phyloP scores from a whole-genome alignment of 345 rosid genomes.

The Corchorus capsularis region DNA sequence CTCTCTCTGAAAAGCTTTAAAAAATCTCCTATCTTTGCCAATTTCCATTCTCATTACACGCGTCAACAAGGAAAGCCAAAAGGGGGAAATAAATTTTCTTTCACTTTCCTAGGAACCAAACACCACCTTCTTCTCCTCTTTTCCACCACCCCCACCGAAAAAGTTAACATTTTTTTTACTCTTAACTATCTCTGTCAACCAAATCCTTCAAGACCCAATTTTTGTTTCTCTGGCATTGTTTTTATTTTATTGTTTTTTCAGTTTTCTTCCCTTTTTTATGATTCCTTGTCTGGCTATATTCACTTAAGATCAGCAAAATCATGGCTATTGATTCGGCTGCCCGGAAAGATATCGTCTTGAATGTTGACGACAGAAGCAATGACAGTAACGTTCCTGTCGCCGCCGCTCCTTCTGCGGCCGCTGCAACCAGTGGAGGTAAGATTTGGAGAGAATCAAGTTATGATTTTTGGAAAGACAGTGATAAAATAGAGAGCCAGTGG shows the following conservation, averaged over 20 bases:
- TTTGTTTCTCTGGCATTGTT: neutral
- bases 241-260: neutral
- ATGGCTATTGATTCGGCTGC: slow-evolving; percentile 48
- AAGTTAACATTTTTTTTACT: neutral
- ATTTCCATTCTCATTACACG: neutral
- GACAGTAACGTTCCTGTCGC: slow-evolving; percentile 24
- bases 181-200: neutral
- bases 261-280: neutral
- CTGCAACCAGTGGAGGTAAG: slow-evolving; percentile 25
- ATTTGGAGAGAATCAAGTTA: slow-evolving; percentile 70
- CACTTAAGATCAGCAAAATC: neutral
- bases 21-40: neutral
- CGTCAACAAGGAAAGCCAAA: neutral
- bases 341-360: slow-evolving; percentile 39
- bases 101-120: slow-evolving; percentile 18
- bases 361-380: slow-evolving; percentile 31
- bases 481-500: slow-evolving; percentile 20
- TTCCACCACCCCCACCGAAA: slow-evolving; percentile 14
- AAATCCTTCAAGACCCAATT: neutral
- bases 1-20: neutral
- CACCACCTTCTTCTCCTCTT: neutral
- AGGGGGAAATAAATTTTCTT: slow-evolving; percentile 14
- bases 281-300: neutral
- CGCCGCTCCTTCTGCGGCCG: slow-evolving; percentile 7
- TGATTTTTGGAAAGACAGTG: slow-evolving; percentile 43